Conservation (phyloP, 2,329 filamentous ascomycete genomes). For the Capronia epimyces region DNA sequence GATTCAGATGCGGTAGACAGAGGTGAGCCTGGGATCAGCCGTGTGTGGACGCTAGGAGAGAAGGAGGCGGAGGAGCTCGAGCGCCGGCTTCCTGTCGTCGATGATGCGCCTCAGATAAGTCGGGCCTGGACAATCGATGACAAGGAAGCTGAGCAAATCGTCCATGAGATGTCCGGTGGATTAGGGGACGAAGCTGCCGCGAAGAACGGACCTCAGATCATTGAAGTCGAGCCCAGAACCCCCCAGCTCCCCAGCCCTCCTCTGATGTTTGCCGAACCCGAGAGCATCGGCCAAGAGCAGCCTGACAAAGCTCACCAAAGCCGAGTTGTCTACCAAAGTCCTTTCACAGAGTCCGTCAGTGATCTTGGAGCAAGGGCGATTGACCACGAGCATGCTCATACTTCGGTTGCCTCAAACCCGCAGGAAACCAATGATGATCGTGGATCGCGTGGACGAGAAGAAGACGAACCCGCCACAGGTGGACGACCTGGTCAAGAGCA, state of each 20-base stretch:
- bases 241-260: neutral
- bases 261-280: neutral
- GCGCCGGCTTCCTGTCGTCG: slow-evolving; percentile 15
- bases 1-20: slow-evolving; percentile 49
- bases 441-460: too few species aligned
- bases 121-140: slow-evolving; percentile 21
- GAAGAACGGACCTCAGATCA: neutral
- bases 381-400: neutral
- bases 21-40: slow-evolving; percentile 12
- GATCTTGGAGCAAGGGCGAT: neutral
- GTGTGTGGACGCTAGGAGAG: slow-evolving; percentile 23
- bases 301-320: slow-evolving; percentile 30
- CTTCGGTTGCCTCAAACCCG: neutral
- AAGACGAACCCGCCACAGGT: too few species aligned
- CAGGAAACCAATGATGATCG: neutral
- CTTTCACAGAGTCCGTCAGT: slow-evolving; percentile 47
- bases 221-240: neutral
- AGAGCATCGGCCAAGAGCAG: neutral
- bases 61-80: slow-evolving; percentile 17
- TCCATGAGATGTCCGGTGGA: neutral
- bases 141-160: slow-evolving; percentile 18
- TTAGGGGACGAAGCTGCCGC: neutral
- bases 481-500: too few species aligned
- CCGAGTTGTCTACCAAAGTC: slow-evolving; percentile 43
- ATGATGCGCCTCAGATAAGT: slow-evolving; percentile 19